Percentiles rank a stretch among this genome's conserved stretches.
phyloP scores from a whole-genome alignment of 768 basidiomycete species.

The Postia placenta region DNA sequence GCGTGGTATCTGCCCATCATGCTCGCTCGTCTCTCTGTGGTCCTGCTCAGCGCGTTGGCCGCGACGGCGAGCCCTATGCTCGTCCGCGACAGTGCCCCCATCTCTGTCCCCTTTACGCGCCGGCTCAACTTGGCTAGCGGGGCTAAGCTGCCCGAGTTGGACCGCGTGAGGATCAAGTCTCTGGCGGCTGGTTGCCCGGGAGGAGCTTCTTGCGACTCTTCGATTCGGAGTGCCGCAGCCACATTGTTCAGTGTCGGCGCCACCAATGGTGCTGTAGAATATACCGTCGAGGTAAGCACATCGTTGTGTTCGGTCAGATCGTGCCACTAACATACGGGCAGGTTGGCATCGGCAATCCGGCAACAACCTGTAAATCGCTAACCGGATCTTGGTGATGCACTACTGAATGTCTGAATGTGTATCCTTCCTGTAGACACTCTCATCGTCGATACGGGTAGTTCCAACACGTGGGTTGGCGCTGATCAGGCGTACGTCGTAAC shows the following conservation, averaged over 20 bases:
- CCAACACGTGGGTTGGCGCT: constrained; percentile 55
- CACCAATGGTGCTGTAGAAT: constrained; percentile 19
- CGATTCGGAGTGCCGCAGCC: background rate
- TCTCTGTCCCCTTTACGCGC: constrained; percentile 17
- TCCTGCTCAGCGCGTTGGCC: constrained; percentile 1
- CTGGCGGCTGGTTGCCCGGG: constrained; percentile 5
- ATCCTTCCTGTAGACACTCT: constrained; percentile 29
- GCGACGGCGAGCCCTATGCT: constrained; percentile 11
- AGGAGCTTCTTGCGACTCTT: background rate
- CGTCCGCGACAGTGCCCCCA: constrained; percentile 9
- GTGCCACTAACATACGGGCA: background rate
- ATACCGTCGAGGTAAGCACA: constrained; percentile 18
- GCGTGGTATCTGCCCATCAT: constrained; percentile 1
- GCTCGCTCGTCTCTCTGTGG: constrained; percentile 2
- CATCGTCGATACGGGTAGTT: constrained; percentile 51
- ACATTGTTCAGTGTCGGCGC: constrained; percentile 7
- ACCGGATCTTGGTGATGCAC: background rate
- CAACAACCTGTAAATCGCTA: constrained; percentile 29
- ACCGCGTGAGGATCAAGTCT: constrained; percentile 17
- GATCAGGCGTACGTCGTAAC: constrained; percentile 36
- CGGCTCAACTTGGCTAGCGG: constrained; percentile 17
- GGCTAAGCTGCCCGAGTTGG: constrained; percentile 13
- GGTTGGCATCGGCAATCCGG: constrained; percentile 44
- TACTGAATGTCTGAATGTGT: no score
- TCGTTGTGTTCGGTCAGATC: no score